Conservation (phyloP, 2,329 filamentous ascomycete species). For the Fusarium anguioides region DNA sequence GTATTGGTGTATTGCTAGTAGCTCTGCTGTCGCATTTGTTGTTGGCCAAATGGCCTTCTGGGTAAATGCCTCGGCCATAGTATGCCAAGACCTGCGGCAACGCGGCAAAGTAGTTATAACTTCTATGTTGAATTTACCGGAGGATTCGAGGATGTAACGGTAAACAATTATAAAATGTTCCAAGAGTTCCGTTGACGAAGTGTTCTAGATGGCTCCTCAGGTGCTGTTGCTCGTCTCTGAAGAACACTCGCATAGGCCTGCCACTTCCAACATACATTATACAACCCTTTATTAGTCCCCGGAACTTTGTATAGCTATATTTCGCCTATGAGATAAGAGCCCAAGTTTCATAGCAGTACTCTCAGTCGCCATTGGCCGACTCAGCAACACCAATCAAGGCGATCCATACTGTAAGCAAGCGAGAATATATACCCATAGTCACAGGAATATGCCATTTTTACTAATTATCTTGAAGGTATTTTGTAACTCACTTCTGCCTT, state of each 20-base stretch:
- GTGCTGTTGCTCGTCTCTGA: background rate
- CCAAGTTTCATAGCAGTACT: no score
- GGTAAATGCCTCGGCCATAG: background rate
- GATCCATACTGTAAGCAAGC: no score
- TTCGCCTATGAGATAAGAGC: no score
- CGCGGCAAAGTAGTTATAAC: background rate
- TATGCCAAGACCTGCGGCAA: background rate
- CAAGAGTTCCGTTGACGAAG: background rate
- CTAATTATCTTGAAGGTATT: no score
- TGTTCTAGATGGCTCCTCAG: background rate
- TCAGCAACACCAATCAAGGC: no score
- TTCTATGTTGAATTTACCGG: background rate
- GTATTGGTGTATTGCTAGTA: background rate
- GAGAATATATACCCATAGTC: no score
- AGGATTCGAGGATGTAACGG: background rate
- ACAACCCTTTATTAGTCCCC: no score
- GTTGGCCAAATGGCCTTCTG: background rate
- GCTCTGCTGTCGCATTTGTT: background rate
- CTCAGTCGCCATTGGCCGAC: no score
- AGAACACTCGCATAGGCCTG: background rate
- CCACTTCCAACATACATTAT: no score
- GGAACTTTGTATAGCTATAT: no score
- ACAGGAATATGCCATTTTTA: no score
- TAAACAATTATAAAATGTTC: background rate
- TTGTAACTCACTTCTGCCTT: no score